Evolutionary conservation across 2,329 filamentous ascomycete species (phyloP).

Genomic region (Cylindrodendrum hubeiense): DNA sequence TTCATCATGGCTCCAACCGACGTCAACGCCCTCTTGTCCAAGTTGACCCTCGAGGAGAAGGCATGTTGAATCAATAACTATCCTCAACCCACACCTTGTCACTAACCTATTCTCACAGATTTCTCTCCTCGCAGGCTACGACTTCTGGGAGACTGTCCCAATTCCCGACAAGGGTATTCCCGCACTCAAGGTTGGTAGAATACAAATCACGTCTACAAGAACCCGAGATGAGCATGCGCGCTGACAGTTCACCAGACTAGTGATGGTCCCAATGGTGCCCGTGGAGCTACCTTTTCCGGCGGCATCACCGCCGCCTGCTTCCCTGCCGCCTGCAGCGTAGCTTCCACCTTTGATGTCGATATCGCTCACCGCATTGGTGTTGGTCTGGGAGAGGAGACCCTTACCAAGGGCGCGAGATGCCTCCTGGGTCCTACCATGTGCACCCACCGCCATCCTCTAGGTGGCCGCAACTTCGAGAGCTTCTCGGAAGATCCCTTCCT

Average conservation of each 20-base stretch:
- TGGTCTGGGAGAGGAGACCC: conserved; percentile 64
- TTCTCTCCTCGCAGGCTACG: not conserved
- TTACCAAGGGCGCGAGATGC: conserved; percentile 74
- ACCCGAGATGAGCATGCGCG: not conserved
- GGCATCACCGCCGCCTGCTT: conserved; percentile 11
- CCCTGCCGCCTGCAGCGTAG: conserved; percentile 52
- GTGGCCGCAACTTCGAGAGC: conserved; percentile 55
- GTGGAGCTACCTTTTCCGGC: not conserved
- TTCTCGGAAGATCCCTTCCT: conserved; percentile 46
- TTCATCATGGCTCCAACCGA: not conserved
- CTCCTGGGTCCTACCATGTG: conserved; percentile 56
- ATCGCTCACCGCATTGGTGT: conserved; percentile 67
- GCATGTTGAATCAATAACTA: not conserved
- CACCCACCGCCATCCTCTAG: conserved; percentile 54
- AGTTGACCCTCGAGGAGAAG: not conserved
- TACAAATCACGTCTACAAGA: not conserved
- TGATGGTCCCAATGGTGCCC: conserved; percentile 18
- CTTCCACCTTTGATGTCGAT: conserved; percentile 71
- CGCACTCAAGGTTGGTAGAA: not conserved
- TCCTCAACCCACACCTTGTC: not conserved
- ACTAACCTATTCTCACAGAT: not conserved
- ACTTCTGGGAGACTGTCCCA: not conserved
- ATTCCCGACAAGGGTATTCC: not conserved
- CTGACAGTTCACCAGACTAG: not conserved
- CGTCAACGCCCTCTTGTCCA: not conserved